Evolutionary conservation across 108 stramenopile genomes (phyloP).

Genomic region (Fragilariopsis cylindrus): DNA sequence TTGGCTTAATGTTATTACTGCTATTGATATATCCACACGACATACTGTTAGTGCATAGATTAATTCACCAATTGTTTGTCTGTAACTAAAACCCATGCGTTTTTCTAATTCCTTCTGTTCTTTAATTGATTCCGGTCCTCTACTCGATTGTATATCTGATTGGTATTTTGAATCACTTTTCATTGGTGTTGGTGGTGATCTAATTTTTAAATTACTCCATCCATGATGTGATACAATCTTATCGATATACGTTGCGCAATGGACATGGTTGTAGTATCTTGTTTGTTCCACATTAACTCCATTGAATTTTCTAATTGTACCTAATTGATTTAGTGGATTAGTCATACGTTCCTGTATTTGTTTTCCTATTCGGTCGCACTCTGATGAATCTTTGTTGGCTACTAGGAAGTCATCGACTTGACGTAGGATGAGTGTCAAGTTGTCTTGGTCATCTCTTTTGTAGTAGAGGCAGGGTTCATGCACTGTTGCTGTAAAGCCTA

Average conservation of each 20-base stretch:
- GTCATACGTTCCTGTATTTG: neutral
- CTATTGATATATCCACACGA: conserved; percentile 20
- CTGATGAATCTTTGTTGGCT: neutral
- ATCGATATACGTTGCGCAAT: conserved; percentile 29
- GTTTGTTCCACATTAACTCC: conserved; percentile 36
- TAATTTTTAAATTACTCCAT: no score
- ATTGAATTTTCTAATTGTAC: conserved; percentile 30
- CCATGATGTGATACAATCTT: conserved; percentile 21
- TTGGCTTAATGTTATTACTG: neutral
- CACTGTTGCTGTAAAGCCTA: conserved; percentile 29
- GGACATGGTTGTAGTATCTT: conserved; percentile 17
- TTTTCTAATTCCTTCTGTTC: neutral
- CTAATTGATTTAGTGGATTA: conserved; percentile 30
- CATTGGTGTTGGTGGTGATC: neutral
- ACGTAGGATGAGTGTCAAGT: neutral
- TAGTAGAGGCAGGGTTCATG: conserved; percentile 22
- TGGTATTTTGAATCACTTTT: neutral
- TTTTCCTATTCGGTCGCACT: neutral
- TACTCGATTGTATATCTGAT: neutral
- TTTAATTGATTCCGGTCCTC: neutral
- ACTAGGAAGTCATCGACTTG: neutral
- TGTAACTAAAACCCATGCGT: conserved; percentile 22
- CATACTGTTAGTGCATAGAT: conserved; percentile 34
- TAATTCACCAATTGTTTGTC: conserved; percentile 26
- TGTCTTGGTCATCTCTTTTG: neutral